Evolutionary conservation across 345 rosid genomes (phyloP).

Genomic region (Eucalyptus brandiana): DNA sequence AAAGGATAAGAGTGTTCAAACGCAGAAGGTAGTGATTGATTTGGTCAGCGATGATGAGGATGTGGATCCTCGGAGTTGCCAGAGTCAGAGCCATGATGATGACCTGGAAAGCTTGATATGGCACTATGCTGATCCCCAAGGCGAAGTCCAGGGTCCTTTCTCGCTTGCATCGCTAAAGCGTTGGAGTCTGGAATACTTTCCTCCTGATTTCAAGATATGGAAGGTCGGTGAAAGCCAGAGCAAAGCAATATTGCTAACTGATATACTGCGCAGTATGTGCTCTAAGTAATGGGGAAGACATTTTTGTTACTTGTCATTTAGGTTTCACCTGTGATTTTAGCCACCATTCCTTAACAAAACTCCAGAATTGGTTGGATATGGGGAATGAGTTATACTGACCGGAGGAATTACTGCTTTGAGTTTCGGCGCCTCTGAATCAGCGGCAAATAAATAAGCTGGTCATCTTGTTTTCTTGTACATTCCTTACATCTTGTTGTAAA

Average conservation of each 20-base stretch:
- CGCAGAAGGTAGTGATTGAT: slow-evolving; percentile 26
- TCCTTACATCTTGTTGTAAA: background rate
- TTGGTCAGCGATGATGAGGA: slow-evolving; percentile 32
- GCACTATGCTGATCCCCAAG: slow-evolving; percentile 62
- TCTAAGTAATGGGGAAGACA: background rate
- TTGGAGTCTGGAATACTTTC: slow-evolving; percentile 43
- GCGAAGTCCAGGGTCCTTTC: slow-evolving; percentile 58
- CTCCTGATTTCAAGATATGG: slow-evolving; percentile 58
- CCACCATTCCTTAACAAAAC: background rate
- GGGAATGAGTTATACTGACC: background rate
- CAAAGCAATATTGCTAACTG: slow-evolving; percentile 29
- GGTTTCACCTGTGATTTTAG: background rate
- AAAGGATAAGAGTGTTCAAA: background rate
- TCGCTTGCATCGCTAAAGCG: slow-evolving; percentile 33
- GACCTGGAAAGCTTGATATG: slow-evolving; percentile 21
- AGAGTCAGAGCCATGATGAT: background rate
- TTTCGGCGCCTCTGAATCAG: background rate
- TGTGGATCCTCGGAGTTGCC: slow-evolving; percentile 12
- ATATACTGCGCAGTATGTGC: slow-evolving; percentile 8
- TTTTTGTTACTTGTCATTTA: background rate
- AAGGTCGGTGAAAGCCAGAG: slow-evolving; percentile 29
- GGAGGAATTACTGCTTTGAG: background rate
- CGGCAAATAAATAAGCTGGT: background rate
- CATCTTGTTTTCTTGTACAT: background rate
- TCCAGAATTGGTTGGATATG: background rate